Evolutionary conservation across 345 rosid genomes (phyloP), one percentile per base, ranked within the genome.

Genomic region (Populus nigra): DNA sequence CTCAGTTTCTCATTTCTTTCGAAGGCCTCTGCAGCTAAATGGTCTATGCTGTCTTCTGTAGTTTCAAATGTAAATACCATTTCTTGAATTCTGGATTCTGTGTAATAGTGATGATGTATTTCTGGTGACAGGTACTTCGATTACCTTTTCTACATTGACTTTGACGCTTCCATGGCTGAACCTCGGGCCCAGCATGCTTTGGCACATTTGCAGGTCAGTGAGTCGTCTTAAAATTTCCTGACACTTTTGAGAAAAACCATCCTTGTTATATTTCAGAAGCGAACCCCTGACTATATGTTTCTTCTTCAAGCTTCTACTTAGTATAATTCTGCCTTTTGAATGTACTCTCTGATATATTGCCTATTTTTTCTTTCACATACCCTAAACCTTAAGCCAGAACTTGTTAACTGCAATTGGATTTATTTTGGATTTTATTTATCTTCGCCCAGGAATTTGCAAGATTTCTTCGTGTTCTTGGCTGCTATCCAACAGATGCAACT

Each of bases 101-200:
- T 22, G 15, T 45, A 31, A 74, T 31, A 29, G 71, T 18, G 22
- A 31, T 22, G 65, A 31, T 68, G 25, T 65, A 41, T 79, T 70
- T 84, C 45, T 83, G 76, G 68, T 76, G 72, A 72, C 86, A 96
- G 99, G 90, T 92, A 87, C 84, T 93, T 96, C 49, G 98, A 96
- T 86, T 93, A 93, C 86, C 88, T 96, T 23, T 96, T 96, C 79
- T 93, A 88, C 81, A 83, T 91, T 15, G 99, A 96, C 74, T 91
- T 96, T 75, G 95, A 92, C 83, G 98, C 99, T 50, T 96, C 99
- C 25, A 92, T 93, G 97, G 98, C 99, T 43, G 99, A 96, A 31
- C 75, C 81, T 2, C 91, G 95, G 72, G 94, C 94, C 23, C 99
- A 93, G 78, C 72, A 81, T 75, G 95, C 99, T 50, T 81, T 96